Conservation (phyloP, 495 filamentous ascomycete genomes). For the Friedmanniomyces simplex region DNA sequence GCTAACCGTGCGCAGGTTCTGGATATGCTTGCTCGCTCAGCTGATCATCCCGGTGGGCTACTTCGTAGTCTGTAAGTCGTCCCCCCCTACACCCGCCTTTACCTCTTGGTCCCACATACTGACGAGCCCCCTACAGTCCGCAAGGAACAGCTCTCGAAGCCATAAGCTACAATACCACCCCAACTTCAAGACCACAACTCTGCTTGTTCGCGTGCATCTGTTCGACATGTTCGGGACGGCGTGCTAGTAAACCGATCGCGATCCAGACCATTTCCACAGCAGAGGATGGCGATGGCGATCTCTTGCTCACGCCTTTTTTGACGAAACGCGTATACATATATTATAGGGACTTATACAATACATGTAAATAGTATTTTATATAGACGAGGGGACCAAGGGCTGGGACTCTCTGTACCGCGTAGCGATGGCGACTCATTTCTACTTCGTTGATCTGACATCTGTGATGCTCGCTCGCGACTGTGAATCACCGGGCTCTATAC, state of each 20-base stretch:
- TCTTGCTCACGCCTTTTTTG: not conserved
- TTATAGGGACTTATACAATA: not conserved
- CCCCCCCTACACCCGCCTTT: not conserved
- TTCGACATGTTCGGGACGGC: not conserved
- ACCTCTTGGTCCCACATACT: not conserved
- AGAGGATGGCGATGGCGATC: too few species aligned
- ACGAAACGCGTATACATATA: not conserved
- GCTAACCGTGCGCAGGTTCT: conserved; percentile 37
- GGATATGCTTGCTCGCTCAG: conserved; percentile 53
- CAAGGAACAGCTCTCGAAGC: conserved; percentile 55
- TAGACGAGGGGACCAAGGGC: not conserved
- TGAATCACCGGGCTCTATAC: too few species aligned
- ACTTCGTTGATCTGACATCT: too few species aligned
- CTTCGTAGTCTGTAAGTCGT: conserved; percentile 25
- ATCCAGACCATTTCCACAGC: not conserved
- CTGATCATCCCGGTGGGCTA: conserved; percentile 55
- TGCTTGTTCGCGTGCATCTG: not conserved
- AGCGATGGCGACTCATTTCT: too few species aligned
- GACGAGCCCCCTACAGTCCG: not conserved
- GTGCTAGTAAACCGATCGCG: too few species aligned
- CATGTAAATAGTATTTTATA: not conserved
- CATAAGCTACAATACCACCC: conserved; percentile 21
- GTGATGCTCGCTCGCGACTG: too few species aligned
- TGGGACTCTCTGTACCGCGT: not conserved
- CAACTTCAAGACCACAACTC: not conserved